phyloP scores from a whole-genome alignment of 768 basidiomycete species.

The Lentinula edodes region DNA sequence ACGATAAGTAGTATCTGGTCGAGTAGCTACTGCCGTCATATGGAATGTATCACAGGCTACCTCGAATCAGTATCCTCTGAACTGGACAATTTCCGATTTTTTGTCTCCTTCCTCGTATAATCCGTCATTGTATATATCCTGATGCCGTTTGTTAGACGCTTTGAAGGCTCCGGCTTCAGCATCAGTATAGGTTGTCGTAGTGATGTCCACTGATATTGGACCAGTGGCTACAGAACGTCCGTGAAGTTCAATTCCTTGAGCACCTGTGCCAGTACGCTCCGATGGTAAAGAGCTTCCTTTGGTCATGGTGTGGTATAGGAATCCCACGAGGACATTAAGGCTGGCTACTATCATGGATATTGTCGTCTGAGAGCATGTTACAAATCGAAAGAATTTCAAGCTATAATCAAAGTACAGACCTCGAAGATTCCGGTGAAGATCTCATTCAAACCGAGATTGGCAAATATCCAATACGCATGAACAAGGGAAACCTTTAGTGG shows the following conservation, averaged over 20 bases:
- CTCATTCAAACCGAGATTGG: slow-evolving; percentile 3
- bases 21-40: no score
- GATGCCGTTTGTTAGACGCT: not conserved
- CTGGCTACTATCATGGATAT: slow-evolving; percentile 4
- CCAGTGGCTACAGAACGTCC: not conserved
- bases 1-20: no score
- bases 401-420: not conserved
- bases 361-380: not conserved
- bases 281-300: not conserved
- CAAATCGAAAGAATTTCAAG: not conserved
- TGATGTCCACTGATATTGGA: slow-evolving; percentile 2
- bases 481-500: not conserved
- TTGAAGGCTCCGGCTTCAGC: not conserved
- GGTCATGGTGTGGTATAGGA: not conserved
- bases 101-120: not conserved
- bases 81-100: not conserved
- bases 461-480: slow-evolving; percentile 2
- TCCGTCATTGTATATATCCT: not conserved
- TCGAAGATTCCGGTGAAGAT: slow-evolving; percentile 4
- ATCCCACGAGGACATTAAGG: slow-evolving; percentile 1
- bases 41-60: not conserved
- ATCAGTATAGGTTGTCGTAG: not conserved
- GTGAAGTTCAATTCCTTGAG: not conserved
- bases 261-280: not conserved
- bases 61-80: not conserved